Evolutionary conservation across 805 yeast genomes (phyloP).

Genomic region (Sugiyamaella marilandica): DNA sequence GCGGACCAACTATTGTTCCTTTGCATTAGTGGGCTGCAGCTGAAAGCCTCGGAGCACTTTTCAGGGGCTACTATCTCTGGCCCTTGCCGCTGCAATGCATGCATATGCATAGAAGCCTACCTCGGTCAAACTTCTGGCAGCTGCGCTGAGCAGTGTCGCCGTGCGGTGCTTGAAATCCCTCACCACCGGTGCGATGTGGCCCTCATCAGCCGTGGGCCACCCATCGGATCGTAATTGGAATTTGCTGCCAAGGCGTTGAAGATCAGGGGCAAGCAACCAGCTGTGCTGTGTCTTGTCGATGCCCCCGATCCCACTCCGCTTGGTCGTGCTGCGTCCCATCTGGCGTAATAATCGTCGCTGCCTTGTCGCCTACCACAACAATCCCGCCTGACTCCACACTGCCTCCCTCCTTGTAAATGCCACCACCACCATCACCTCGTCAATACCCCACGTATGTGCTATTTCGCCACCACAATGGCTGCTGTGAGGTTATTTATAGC

Average conservation of each 20-base stretch:
- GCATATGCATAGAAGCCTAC: background rate
- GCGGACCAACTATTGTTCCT: background rate
- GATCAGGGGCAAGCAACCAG: constrained; percentile 4
- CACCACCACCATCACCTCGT: too few species aligned
- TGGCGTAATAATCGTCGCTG: too few species aligned
- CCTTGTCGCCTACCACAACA: too few species aligned
- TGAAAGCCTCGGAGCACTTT: constrained; percentile 1
- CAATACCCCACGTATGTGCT: too few species aligned
- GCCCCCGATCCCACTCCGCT: too few species aligned
- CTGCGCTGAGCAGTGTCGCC: background rate
- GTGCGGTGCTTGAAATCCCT: background rate
- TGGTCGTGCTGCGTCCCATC: too few species aligned
- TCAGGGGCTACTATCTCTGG: background rate
- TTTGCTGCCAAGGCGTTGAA: background rate
- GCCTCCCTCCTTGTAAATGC: too few species aligned
- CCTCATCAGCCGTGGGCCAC: too few species aligned
- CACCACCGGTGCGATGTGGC: too few species aligned
- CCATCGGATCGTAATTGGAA: background rate
- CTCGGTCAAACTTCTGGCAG: background rate
- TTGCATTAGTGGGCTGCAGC: background rate
- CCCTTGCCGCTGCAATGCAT: background rate
- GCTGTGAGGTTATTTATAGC: too few species aligned
- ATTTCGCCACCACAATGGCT: too few species aligned
- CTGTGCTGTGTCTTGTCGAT: background rate
- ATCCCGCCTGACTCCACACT: too few species aligned